phyloP scores from a whole-genome alignment of 2,329 filamentous ascomycete species.

The Neocatenulostroma microsporum region DNA sequence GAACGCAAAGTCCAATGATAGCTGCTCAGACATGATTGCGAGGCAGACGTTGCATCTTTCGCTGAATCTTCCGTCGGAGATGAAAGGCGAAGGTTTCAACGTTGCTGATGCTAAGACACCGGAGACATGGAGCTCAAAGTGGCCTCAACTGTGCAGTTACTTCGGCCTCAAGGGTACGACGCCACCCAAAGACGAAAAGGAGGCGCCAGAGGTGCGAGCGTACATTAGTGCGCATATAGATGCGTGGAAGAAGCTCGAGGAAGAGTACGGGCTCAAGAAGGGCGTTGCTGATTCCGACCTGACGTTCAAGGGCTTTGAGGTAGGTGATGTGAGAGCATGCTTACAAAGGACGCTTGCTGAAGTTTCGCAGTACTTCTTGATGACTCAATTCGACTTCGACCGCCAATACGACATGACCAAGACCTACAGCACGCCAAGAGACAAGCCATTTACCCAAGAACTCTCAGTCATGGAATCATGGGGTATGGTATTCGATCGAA shows the following conservation, averaged over 20 bases:
- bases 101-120: constrained; percentile 18
- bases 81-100: constrained; percentile 19
- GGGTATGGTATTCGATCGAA: constrained; percentile 38
- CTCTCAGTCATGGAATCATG: constrained; percentile 32
- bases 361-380: constrained; percentile 33
- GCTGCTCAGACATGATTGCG: constrained; percentile 30
- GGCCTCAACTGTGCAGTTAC: constrained; percentile 18
- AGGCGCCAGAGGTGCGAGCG: constrained; percentile 27
- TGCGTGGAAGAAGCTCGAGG: constrained; percentile 27
- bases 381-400: constrained; percentile 40
- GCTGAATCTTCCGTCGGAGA: constrained; percentile 8
- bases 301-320: constrained; percentile 34
- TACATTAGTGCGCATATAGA: constrained; percentile 31
- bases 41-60: constrained; percentile 18
- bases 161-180: constrained; percentile 18
- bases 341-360: too few relatives aligned
- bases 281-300: constrained; percentile 33
- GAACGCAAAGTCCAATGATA: constrained; percentile 28
- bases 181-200: constrained; percentile 14
- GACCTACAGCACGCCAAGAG: constrained; percentile 29
- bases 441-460: constrained; percentile 36
- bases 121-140: constrained; percentile 18
- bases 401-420: constrained; percentile 40
- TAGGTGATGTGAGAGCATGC: not conserved
- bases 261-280: constrained; percentile 31